Evolutionary conservation across 805 yeast genomes (phyloP).

Genomic region (Suhomyces sp.): DNA sequence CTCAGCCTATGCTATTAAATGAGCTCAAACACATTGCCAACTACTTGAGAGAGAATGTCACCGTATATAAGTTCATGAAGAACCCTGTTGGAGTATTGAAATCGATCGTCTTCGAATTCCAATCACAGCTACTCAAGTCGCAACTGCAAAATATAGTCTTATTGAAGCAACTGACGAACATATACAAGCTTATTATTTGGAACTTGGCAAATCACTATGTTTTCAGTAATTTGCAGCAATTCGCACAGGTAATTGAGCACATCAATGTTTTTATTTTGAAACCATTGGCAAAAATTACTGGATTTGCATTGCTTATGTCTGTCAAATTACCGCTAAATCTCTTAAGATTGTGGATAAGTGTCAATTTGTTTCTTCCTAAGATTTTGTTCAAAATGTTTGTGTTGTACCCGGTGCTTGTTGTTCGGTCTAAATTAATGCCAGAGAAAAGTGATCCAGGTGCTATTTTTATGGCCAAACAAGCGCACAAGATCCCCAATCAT

Average conservation of each 20-base stretch:
- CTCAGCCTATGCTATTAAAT: too few species aligned
- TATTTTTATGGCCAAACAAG: not conserved
- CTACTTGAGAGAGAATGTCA: constrained; percentile 1
- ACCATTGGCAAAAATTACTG: not conserved
- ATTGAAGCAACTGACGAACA: not conserved
- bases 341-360: constrained; percentile 12
- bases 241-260: not conserved
- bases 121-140: not conserved
- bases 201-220: constrained; percentile 13
- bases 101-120: not conserved
- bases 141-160: not conserved
- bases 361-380: constrained; percentile 21
- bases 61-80: not conserved
- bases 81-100: not conserved
- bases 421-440: not conserved
- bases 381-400: constrained; percentile 14
- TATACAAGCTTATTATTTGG: constrained; percentile 14
- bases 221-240: constrained; percentile 5
- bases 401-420: not conserved
- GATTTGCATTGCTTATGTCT: constrained; percentile 8
- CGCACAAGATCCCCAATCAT: too few species aligned
- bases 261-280: not conserved
- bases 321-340: constrained; percentile 19
- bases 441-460: not conserved
- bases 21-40: constrained; percentile 1